Percentiles rank a stretch among this genome's conserved stretches.
These are phyloP conservation scores for Neopestalotiopsis clavispora DNA, from an alignment of 2,329 filamentous ascomycete species.

Conservation along the genomic window DNA sequence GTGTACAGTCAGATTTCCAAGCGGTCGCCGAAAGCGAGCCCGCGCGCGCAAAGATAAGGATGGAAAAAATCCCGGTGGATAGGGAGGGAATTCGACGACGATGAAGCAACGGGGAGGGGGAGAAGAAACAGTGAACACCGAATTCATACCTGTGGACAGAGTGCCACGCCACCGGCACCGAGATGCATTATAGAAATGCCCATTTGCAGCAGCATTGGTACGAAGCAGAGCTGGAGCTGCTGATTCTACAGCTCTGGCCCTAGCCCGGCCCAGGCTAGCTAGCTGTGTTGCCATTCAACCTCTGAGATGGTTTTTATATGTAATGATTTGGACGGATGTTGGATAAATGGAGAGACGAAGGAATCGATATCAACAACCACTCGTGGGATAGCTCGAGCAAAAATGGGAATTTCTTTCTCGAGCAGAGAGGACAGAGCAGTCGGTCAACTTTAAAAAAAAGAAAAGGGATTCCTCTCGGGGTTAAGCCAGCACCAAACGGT, in stretches of 20 bases:
- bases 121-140: background rate
- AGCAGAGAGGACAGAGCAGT: background rate
- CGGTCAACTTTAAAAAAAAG: background rate
- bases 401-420: background rate
- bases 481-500: background rate
- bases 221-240: constrained; percentile 5
- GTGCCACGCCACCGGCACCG: background rate
- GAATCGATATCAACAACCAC: background rate
- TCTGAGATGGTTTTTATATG: background rate
- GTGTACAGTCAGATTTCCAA: background rate
- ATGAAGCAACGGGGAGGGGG: background rate
- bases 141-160: background rate
- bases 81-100: background rate
- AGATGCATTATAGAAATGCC: background rate
- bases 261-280: background rate
- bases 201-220: background rate
- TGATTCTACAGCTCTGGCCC: background rate
- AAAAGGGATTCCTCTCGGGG: background rate
- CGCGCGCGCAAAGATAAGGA: background rate
- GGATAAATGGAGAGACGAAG: background rate
- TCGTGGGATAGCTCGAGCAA: background rate
- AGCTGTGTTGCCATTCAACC: constrained; percentile 9
- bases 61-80: background rate
- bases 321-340: background rate
- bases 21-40: background rate